phyloP scores from a whole-genome alignment of 1,139 yeast species.

The Lizanozyma gosingica region DNA sequence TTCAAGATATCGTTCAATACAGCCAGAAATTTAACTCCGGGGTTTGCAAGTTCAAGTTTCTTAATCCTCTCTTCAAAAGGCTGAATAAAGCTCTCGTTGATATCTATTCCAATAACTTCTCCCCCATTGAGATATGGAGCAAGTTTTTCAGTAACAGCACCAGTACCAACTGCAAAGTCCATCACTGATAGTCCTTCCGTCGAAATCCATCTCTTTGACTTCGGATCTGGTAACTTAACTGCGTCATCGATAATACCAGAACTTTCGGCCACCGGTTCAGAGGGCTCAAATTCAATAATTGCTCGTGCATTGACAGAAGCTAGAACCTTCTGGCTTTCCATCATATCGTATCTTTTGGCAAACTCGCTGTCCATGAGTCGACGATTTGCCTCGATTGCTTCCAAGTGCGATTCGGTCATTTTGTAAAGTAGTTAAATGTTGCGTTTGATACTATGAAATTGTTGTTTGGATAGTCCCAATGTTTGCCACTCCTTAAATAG shows the following conservation, averaged over 20 bases:
- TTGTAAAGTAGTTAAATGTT: no score
- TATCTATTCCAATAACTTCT: constrained; percentile 24
- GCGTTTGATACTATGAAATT: no score
- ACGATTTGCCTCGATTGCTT: background rate
- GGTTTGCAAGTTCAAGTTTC: constrained; percentile 4
- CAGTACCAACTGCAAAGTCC: constrained; percentile 37
- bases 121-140: constrained; percentile 15
- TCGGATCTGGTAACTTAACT: background rate
- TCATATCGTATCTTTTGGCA: background rate
- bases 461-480: no score
- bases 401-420: background rate
- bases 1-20: constrained; percentile 16
- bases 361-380: background rate
- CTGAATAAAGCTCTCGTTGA: constrained; percentile 18
- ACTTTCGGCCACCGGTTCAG: background rate
- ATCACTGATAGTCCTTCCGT: constrained; percentile 4
- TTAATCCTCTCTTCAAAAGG: constrained; percentile 12
- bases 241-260: background rate
- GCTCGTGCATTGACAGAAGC: background rate
- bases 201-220: background rate
- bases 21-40: background rate
- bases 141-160: constrained; percentile 20
- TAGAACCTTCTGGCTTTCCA: background rate
- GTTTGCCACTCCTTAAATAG: no score
- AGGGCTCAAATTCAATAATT: background rate